Evolutionary conservation across 768 basidiomycete species (phyloP), one percentile per base, ranked within the genome.

Genomic region (Epithele typhae): DNA sequence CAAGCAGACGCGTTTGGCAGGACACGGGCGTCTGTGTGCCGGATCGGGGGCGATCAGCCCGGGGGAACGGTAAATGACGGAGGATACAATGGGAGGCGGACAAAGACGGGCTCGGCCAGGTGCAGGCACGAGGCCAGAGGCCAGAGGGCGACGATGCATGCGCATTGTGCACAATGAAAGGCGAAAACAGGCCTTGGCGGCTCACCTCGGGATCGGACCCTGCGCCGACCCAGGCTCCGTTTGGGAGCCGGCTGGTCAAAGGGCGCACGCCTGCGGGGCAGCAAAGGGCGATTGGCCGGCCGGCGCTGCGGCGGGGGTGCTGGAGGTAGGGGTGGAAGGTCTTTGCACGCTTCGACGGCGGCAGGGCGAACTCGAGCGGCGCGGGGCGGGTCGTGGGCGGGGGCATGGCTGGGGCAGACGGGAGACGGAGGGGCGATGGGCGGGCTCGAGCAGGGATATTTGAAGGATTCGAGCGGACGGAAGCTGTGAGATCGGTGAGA

Each of bases 401-500:
- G 19, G 25, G 21, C 46, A 44, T 43, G 43, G 41, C 30, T 4
- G 36, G 34, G 37, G 30, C 18, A 30, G 46, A 25, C 23, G 37
- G 17, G n/a, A 19, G 42, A 37, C 25, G 37, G 25, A n/a, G 40
- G 45, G 35, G 47, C 23, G n/a, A 37, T 37, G 32, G 46, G 25
- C 25, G 45, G 25, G 22, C 33, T 1, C 34, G 21, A 21, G 21
- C 17, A 14, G 17, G 37, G 18, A 23, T 38, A 36, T 25, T 43
- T 41, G 41, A 36, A 43, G 14, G 40, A 18, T 10, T 11, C 19
- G 10, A 9, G 30, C 5, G 43, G 17, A 47, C 51, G 46, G 51
- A 52, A 52, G 51, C 51, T 47, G 51, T 52, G 47, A 48, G 45
- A 47, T 47, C 41, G 41, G 41, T 47, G 44, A 52, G 51, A 52